Conservation (phyloP, 1,139 yeast genomes). For the Yamadazyma epiphylla region DNA sequence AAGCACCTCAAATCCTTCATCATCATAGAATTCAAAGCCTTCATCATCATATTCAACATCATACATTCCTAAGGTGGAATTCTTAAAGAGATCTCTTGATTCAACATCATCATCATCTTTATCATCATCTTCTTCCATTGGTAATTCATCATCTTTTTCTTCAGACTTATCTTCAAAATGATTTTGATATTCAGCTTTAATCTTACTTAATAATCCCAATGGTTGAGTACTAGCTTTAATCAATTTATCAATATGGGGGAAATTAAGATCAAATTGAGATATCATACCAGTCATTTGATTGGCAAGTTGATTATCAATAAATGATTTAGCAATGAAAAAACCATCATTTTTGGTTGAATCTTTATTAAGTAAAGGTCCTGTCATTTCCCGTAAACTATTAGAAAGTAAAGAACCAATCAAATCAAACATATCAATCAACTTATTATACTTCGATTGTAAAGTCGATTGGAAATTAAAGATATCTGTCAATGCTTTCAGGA, state of each 20-base stretch:
- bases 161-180: constrained; percentile 48
- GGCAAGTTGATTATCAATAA: constrained; percentile 66
- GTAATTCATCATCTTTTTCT: constrained; percentile 28
- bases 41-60: constrained; percentile 79
- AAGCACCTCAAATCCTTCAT: constrained; percentile 28
- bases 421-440: constrained; percentile 55
- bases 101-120: constrained; percentile 72
- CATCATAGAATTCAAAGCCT: constrained; percentile 30
- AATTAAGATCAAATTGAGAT: constrained; percentile 66
- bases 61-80: constrained; percentile 92
- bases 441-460: constrained; percentile 43
- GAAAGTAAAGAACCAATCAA: constrained; percentile 44
- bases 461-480: constrained; percentile 20
- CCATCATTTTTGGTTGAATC: constrained; percentile 53
- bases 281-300: constrained; percentile 52
- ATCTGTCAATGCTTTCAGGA: constrained; percentile 62
- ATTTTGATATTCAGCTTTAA: constrained; percentile 56
- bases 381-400: constrained; percentile 37
- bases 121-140: constrained; percentile 47
- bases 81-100: constrained; percentile 77
- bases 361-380: constrained; percentile 44
- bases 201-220: constrained; percentile 57
- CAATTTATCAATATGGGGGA: constrained; percentile 60
- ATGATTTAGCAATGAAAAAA: constrained; percentile 56
- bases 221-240: constrained; percentile 58